Base-by-base conservation (phyloP, 176 grass and related monocot genomes). In the Secale cereale region DNA sequence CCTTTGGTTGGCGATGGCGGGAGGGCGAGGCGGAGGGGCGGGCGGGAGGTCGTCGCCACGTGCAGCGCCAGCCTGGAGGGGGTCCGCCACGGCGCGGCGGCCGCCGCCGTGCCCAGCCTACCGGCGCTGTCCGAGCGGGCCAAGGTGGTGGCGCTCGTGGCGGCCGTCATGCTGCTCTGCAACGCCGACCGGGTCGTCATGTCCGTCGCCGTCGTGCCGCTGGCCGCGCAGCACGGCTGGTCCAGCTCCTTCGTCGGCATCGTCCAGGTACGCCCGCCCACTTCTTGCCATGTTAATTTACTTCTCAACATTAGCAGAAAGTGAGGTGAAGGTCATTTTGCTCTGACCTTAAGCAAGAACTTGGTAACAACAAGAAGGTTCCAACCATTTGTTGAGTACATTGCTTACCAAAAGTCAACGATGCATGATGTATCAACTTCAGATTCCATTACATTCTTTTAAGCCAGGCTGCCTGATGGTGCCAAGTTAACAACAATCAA, bases 101-200 rank as follows among this genome's bases (percentile, higher is more conserved):
- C 22, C 72, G 64, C 50, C 39, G 80, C 66, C 17, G 79, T 65
- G 48, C 59, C 79, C 40, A 50, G 83, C 27, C 66, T 75, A 37
- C 40, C 40, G 20, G 25, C 76, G 81, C n/a, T 92, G 29, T 82
- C 95, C 37, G 95, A 97, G 87, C 87, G 95, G 72, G 65, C 50
- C 29, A 97, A 97, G 87, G 76, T 94, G 86, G 86, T 97, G 76
- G 82, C 56, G 71, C 81, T 94, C 52, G 63, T 97, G 85, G 92
- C 92, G 27, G 48, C 88, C 78, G 74, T 93, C 26, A 93, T 97
- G 95, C 86, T 90, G 70, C 86, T 97, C 79, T 97, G 95, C 89
- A 97, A 97, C 92, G 95, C 95, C 30, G 88, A 97, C 85, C 90
- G 95, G 77, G 95, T 97, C 85, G 95, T 97, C 81, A 97, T 97